phyloP scores from a whole-genome alignment of 352 stramenopile genomes.

The Phytophthora palmivora region DNA sequence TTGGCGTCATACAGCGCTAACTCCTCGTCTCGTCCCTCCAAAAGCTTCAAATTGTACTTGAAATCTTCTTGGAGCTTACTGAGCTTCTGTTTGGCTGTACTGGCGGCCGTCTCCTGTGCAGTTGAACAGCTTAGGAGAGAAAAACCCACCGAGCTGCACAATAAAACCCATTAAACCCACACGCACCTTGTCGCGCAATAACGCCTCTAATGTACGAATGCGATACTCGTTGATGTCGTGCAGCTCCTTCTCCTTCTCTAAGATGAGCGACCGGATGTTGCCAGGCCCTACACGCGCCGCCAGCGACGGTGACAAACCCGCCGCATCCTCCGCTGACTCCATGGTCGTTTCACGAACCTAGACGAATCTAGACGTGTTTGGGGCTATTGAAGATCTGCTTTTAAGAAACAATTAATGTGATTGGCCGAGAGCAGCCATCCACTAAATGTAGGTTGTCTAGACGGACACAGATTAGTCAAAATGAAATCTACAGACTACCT shows the following conservation, averaged over 20 bases:
- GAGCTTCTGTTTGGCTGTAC: constrained; percentile 76
- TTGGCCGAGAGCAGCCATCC: too few relatives aligned
- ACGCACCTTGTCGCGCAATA: constrained; percentile 79
- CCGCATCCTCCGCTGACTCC: constrained; percentile 4
- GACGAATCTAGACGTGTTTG: too few relatives aligned
- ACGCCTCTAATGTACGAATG: constrained; percentile 78
- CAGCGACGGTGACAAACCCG: constrained; percentile 20
- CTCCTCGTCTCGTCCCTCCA: constrained; percentile 92
- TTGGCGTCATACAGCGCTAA: constrained; percentile 88
- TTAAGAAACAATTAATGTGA: too few relatives aligned
- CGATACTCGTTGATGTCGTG: constrained; percentile 94
- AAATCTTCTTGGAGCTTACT: constrained; percentile 92
- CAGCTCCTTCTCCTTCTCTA: constrained; percentile 92
- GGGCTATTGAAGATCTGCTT: too few relatives aligned
- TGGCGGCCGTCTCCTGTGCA: constrained; percentile 47
- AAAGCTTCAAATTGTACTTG: constrained; percentile 93
- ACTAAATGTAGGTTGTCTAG: too few relatives aligned
- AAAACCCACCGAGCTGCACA: too few relatives aligned
- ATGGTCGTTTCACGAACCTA: too few relatives aligned
- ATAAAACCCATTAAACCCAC: constrained; percentile 6
- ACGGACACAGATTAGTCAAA: too few relatives aligned
- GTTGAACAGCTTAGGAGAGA: too few relatives aligned
- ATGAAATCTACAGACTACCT: too few relatives aligned
- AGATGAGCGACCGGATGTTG: constrained; percentile 89
- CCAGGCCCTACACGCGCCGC: constrained; percentile 47